Evolutionary conservation across 768 basidiomycete species (phyloP).

Genomic region (Crucibulum laeve): DNA sequence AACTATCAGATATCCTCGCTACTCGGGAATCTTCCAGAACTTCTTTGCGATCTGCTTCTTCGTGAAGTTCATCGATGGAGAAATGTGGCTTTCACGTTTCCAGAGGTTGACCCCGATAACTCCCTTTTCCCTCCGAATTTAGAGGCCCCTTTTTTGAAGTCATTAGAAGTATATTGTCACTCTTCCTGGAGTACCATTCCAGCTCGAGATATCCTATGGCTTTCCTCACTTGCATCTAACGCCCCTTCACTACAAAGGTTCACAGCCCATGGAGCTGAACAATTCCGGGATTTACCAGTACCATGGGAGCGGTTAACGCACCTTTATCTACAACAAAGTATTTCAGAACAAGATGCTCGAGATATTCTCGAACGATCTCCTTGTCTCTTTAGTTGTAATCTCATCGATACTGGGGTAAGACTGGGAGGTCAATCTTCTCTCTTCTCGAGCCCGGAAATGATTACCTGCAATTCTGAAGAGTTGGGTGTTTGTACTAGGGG

Average conservation of each 20-base stretch:
- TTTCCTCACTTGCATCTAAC: not conserved
- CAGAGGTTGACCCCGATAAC: no score
- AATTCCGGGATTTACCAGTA: not conserved
- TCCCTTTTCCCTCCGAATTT: not conserved
- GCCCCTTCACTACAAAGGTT: not conserved
- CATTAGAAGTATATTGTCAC: not conserved
- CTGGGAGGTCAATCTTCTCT: no score
- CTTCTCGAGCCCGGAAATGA: no score
- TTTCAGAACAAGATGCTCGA: not conserved
- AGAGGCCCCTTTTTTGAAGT: not conserved
- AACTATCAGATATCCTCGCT: no score
- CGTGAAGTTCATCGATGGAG: conserved; percentile 1
- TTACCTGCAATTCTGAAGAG: no score
- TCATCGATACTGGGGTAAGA: not conserved
- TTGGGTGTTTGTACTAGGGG: no score
- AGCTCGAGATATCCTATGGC: not conserved
- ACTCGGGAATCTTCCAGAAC: no score
- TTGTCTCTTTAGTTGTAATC: not conserved
- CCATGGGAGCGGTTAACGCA: conserved; percentile 2
- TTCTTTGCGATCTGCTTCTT: no score
- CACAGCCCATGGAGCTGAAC: not conserved
- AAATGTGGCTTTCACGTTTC: not conserved
- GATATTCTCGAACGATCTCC: not conserved
- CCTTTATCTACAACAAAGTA: not conserved
- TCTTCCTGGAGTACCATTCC: no score